phyloP scores from a whole-genome alignment of 192 early-diverging fungal genomes.

The Coemansia sp. region DNA sequence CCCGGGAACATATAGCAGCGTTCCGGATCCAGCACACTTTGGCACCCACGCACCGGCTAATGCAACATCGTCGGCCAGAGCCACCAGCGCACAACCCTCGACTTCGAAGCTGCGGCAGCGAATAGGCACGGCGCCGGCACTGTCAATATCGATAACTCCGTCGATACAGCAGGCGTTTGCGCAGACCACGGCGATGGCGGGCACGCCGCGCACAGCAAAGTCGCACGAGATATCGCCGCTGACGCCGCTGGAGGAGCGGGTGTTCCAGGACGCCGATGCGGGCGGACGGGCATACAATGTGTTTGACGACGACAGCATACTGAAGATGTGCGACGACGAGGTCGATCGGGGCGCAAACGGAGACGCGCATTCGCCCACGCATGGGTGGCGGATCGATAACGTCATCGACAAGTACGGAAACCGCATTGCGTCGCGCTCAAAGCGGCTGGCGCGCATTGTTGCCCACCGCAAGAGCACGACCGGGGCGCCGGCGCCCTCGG shows the following conservation, averaged over 20 bases:
- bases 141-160: slow-evolving; percentile 7
- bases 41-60: neutral
- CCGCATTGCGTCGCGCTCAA: slow-evolving; percentile 26
- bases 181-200: neutral
- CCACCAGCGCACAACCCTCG: neutral
- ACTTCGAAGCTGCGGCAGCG: slow-evolving; percentile 2
- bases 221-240: slow-evolving; percentile 37
- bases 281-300: slow-evolving; percentile 15
- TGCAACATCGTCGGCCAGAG: neutral
- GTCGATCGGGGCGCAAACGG: slow-evolving; percentile 3
- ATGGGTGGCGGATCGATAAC: slow-evolving; percentile 38
- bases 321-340: slow-evolving; percentile 31
- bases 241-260: slow-evolving; percentile 37
- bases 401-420: slow-evolving; percentile 41
- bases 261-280: slow-evolving; percentile 11
- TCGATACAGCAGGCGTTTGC: neutral
- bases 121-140: neutral
- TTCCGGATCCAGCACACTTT: neutral
- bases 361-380: neutral
- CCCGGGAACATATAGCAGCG: no score
- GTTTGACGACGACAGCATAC: slow-evolving; percentile 31
- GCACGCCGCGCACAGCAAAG: slow-evolving; percentile 13
- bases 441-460: slow-evolving; percentile 34
- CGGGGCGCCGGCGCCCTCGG: neutral
- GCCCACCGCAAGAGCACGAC: slow-evolving; percentile 19